Evolutionary conservation across 306 rosid species (phyloP).

Genomic region (Cicer chorassanicum): DNA sequence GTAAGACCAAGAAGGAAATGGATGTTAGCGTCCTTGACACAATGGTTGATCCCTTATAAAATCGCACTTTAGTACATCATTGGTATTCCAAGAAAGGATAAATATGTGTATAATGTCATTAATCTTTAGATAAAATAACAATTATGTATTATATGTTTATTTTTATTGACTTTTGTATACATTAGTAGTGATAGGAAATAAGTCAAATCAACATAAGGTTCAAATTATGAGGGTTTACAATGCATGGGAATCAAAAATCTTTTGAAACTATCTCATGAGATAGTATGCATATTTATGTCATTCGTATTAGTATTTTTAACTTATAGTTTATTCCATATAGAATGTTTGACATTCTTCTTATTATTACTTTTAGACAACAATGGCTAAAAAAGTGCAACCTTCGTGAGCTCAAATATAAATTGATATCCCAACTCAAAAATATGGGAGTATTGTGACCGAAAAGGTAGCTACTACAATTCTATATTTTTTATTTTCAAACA

Average conservation of each 20-base stretch:
- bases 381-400: background rate
- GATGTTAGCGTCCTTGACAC: background rate
- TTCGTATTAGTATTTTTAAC: background rate
- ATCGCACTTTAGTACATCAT: conserved; percentile 18
- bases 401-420: background rate
- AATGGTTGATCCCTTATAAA: background rate
- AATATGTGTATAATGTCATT: background rate
- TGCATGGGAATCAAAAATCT: conserved; percentile 2
- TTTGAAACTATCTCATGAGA: background rate
- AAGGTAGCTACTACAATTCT: background rate
- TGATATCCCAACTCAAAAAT: background rate
- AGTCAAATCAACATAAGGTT: background rate
- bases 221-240: background rate
- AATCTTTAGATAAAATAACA: background rate
- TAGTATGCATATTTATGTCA: background rate
- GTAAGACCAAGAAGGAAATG: conserved; percentile 6
- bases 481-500: background rate
- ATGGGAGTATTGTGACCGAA: background rate
- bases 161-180: background rate
- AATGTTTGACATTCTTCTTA: background rate
- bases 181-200: background rate
- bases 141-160: background rate
- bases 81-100: background rate
- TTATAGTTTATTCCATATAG: background rate
- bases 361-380: background rate